A percentile compares a stretch with the other conserved stretches of the same genome.
phyloP scores from a whole-genome alignment of 805 yeast genomes.

The Tetrapisispora fleetii region DNA sequence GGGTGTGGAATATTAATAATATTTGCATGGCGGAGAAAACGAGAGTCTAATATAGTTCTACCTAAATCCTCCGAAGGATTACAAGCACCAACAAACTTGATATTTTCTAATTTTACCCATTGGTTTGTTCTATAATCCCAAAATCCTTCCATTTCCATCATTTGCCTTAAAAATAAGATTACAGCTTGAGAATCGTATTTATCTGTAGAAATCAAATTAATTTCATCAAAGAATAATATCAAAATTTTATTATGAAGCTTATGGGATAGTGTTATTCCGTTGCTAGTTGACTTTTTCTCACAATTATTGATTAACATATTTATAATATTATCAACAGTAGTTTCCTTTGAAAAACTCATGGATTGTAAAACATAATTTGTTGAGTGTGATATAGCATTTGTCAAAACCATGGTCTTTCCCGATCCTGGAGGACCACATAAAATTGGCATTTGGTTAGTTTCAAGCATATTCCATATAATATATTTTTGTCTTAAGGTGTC shows the following conservation, averaged over 20 bases:
- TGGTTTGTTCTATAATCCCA: constrained; percentile 51
- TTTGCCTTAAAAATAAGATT: constrained; percentile 61
- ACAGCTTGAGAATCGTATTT: constrained; percentile 64
- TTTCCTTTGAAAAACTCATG: constrained; percentile 75
- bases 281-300: constrained; percentile 10
- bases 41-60: constrained; percentile 41
- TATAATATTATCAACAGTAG: constrained; percentile 51
- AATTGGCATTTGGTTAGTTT: constrained; percentile 49
- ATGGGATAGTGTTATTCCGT: constrained; percentile 51
- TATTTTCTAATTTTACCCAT: constrained; percentile 57
- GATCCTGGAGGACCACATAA: constrained; percentile 97
- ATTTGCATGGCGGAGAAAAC: constrained; percentile 60
- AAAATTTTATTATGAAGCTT: constrained; percentile 54
- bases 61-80: constrained; percentile 83
- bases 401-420: constrained; percentile 87
- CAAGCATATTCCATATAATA: constrained; percentile 46
- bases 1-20: constrained; percentile 77
- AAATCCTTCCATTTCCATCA: constrained; percentile 67
- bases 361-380: constrained; percentile 52
- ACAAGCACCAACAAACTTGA: constrained; percentile 92
- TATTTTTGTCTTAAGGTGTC: constrained; percentile 66
- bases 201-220: constrained; percentile 71
- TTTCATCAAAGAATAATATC: constrained; percentile 85
- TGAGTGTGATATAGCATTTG: constrained; percentile 53
- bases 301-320: constrained; percentile 35